Percentiles rank a stretch among this genome's conserved stretches.
Conservation (phyloP, 768 basidiomycete genomes). For the Amyloporia xantha region DNA sequence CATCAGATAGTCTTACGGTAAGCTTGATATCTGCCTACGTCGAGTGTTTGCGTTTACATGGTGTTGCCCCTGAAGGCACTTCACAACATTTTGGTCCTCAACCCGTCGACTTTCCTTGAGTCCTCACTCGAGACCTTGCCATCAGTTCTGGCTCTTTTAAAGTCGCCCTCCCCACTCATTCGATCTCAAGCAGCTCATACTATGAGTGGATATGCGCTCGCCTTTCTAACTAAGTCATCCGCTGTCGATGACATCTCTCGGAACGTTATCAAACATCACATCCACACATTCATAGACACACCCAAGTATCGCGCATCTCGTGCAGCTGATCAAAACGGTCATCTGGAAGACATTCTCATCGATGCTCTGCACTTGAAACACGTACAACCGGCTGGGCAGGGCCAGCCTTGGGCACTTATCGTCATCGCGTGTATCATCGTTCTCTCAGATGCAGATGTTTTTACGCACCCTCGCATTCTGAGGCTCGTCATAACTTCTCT, state of each 20-base stretch:
- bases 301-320: too few relatives aligned
- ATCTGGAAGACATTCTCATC: too few relatives aligned
- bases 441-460: slow-evolving; percentile 38
- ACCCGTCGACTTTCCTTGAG: slow-evolving; percentile 4
- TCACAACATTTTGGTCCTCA: background rate
- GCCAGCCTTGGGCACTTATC: slow-evolving; percentile 38
- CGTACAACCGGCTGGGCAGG: background rate
- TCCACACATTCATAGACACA: too few relatives aligned
- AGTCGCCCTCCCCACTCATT: background rate
- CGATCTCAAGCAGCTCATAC: slow-evolving; percentile 1
- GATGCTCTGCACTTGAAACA: background rate
- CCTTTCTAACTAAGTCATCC: too few relatives aligned
- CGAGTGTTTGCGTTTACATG: too few relatives aligned
- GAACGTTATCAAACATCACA: too few relatives aligned
- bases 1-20: slow-evolving; percentile 2
- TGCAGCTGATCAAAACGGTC: too few relatives aligned
- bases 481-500: slow-evolving; percentile 34
- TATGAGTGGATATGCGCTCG: background rate
- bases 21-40: background rate
- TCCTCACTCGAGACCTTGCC: background rate
- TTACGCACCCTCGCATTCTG: slow-evolving; percentile 31
- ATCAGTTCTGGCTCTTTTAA: background rate
- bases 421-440: slow-evolving; percentile 41
- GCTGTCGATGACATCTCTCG: too few relatives aligned
- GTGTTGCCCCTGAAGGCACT: background rate